A percentile compares a stretch with the other conserved stretches of the same genome.
Conservation (phyloP, 345 rosid genomes). For the Linum trigynum region DNA sequence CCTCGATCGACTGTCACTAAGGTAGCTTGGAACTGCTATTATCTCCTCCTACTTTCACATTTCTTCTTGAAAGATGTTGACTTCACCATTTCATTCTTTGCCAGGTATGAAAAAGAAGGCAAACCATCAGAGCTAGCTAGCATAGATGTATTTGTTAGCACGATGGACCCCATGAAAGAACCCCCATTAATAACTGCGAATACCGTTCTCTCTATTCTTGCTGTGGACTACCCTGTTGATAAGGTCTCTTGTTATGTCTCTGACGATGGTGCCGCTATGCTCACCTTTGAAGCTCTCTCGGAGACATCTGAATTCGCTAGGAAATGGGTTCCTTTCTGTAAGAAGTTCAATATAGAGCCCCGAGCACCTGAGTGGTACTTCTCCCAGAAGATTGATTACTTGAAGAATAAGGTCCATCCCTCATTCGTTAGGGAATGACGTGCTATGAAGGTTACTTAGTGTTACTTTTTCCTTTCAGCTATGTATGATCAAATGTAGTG, state of each 20-base stretch:
- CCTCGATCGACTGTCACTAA: conserved; percentile 82
- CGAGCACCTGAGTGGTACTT: conserved; percentile 99
- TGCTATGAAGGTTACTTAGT: conserved; percentile 72
- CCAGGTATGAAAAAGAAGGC: conserved; percentile 96
- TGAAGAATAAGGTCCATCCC: no score
- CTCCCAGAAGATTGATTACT: conserved; percentile 59
- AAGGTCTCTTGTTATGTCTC: no score
- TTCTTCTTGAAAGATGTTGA: background rate
- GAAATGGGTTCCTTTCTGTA: no score
- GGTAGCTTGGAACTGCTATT: conserved; percentile 30
- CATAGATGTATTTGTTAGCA: conserved; percentile 52
- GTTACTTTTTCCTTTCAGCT: no score
- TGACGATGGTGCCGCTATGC: no score
- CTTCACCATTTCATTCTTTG: conserved; percentile 10
- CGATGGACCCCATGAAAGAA: conserved; percentile 47
- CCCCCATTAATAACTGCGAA: conserved; percentile 98
- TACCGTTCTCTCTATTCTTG: conserved; percentile 91
- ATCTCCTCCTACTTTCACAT: background rate
- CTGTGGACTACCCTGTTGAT: conserved; percentile 75
- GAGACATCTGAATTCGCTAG: conserved; percentile 74
- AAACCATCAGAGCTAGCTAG: conserved; percentile 75
- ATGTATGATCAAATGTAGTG: no score
- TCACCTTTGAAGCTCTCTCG: conserved; percentile 90
- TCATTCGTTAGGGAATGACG: conserved; percentile 69
- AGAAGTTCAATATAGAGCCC: conserved; percentile 52